A percentile compares a stretch with the other conserved stretches of the same genome.
Evolutionary conservation across 2,329 filamentous ascomycete genomes (phyloP).

Genomic region (Verticillium tricorpus): DNA sequence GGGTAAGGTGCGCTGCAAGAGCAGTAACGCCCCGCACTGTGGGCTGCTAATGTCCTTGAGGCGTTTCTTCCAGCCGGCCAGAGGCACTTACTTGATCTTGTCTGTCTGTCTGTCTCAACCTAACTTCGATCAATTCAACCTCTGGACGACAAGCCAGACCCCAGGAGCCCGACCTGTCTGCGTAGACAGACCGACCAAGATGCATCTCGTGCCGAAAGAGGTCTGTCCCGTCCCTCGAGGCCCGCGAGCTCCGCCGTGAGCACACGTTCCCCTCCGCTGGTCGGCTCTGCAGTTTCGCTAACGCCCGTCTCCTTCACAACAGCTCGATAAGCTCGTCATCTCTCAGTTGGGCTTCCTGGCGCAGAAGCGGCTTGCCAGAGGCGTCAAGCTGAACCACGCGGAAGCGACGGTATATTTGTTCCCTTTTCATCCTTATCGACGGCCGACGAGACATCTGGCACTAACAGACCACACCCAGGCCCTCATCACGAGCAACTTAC

Average conservation of each 20-base stretch:
- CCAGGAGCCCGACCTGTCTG: not conserved
- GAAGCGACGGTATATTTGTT: constrained; percentile 65
- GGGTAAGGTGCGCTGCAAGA: not conserved
- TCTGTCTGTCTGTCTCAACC: not conserved
- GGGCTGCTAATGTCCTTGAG: not conserved
- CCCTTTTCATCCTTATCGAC: not conserved
- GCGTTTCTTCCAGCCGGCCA: not conserved
- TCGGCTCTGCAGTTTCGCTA: constrained; percentile 5
- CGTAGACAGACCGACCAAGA: constrained; percentile 16
- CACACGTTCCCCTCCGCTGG: not conserved
- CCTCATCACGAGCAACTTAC: constrained; percentile 81
- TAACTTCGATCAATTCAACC: not conserved
- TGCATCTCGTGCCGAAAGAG: constrained; percentile 47
- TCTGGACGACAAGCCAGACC: not conserved
- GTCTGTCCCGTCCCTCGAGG: constrained; percentile 23
- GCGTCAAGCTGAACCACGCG: constrained; percentile 82
- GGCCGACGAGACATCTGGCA: not conserved
- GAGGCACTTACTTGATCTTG: not conserved
- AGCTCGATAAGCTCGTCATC: constrained; percentile 96
- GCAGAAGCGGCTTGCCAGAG: constrained; percentile 81
- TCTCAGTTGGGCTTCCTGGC: constrained; percentile 84
- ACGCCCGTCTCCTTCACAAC: constrained; percentile 7
- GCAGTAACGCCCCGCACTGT: not conserved
- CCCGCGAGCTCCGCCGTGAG: constrained; percentile 2
- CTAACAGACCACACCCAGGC: constrained; percentile 41